Evolutionary conservation across 2,329 filamentous ascomycete genomes (phyloP).

Genomic region (Clarireedia monteithiana): DNA sequence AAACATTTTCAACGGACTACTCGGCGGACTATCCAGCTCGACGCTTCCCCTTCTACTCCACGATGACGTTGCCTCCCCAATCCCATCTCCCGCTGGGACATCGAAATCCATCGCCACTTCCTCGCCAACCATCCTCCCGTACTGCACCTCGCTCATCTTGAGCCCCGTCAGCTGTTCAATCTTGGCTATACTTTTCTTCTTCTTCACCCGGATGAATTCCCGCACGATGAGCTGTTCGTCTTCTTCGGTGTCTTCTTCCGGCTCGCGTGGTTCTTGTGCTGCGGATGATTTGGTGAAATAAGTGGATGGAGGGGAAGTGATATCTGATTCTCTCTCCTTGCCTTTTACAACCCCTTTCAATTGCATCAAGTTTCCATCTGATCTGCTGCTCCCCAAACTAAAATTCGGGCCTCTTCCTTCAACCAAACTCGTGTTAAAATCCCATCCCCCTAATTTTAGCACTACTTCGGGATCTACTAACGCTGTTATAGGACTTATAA

Average conservation of each 20-base stretch:
- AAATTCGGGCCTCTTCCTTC: too few relatives aligned
- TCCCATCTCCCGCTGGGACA: not conserved
- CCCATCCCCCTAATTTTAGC: too few relatives aligned
- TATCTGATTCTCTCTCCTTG: not conserved
- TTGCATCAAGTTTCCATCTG: too few relatives aligned
- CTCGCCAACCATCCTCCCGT: slow-evolving; percentile 7
- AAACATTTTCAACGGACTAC: slow-evolving; percentile 12
- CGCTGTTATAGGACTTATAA: not conserved
- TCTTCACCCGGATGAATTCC: slow-evolving; percentile 3
- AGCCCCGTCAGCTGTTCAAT: slow-evolving; percentile 8
- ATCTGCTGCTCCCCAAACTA: not conserved
- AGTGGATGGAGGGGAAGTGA: too few relatives aligned
- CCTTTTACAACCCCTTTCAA: not conserved
- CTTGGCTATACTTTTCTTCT: slow-evolving; percentile 8
- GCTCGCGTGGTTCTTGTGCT: not conserved
- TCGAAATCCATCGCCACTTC: not conserved
- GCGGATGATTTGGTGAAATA: not conserved
- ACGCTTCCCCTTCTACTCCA: not conserved
- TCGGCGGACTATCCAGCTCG: slow-evolving; percentile 4
- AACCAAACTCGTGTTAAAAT: too few relatives aligned
- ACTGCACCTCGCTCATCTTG: slow-evolving; percentile 5
- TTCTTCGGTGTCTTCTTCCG: slow-evolving; percentile 4
- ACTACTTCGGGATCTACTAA: not conserved
- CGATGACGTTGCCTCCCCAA: not conserved
- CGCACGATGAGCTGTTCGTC: slow-evolving; percentile 1